Evolutionary conservation across 225 moss, liverwort and hornwort species (phyloP).

Genomic region (Pleurozium schreberi): DNA sequence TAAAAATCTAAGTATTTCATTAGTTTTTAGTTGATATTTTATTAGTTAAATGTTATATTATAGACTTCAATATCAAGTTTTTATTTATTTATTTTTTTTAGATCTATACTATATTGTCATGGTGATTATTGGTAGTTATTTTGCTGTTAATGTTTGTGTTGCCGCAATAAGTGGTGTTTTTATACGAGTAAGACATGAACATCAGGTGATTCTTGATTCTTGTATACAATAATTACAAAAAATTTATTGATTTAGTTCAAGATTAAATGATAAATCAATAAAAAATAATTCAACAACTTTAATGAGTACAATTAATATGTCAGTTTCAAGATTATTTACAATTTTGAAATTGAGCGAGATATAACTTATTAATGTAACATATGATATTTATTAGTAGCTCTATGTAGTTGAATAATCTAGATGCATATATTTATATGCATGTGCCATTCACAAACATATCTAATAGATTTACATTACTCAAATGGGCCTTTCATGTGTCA

Average conservation of each 20-base stretch:
- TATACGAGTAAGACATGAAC: constrained; percentile 76
- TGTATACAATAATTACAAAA: too few relatives aligned
- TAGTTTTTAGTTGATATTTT: too few relatives aligned
- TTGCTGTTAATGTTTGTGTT: constrained; percentile 70
- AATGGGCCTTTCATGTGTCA: rapidly evolving
- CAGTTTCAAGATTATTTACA: not conserved
- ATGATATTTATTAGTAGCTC: not conserved
- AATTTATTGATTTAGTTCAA: not conserved
- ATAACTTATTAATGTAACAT: not conserved
- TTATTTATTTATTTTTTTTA: constrained; percentile 1
- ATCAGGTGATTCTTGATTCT: constrained; percentile 39
- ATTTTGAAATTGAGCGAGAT: too few relatives aligned
- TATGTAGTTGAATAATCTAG: not conserved
- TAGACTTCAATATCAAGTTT: not conserved
- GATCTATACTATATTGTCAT: constrained; percentile 45
- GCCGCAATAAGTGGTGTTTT: constrained; percentile 89
- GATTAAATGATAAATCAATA: not conserved
- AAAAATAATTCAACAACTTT: not conserved
- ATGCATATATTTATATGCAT: too few relatives aligned
- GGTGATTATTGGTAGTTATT: constrained; percentile 67
- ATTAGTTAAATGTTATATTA: too few relatives aligned
- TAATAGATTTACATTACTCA: too few relatives aligned
- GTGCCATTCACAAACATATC: too few relatives aligned
- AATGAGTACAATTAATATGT: too few relatives aligned
- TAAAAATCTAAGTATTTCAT: too few relatives aligned